Evolutionary conservation across 1,284 basidiomycete genomes (phyloP).

Genomic region (Xerocomus alliaceus): DNA sequence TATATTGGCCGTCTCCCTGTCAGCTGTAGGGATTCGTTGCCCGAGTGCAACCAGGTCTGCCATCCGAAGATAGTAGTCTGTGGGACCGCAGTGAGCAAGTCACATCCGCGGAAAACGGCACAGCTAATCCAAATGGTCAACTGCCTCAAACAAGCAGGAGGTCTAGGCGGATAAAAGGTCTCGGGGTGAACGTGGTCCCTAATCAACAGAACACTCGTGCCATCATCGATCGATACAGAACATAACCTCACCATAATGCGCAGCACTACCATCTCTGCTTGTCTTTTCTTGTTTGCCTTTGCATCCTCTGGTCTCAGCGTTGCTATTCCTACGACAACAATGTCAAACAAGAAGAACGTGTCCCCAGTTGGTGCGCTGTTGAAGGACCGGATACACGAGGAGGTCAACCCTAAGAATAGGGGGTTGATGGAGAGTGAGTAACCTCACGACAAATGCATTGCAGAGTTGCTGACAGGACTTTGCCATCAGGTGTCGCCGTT

Average conservation of each 20-base stretch:
- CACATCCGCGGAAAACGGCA: background rate
- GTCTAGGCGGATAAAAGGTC: background rate
- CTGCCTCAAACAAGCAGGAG: background rate
- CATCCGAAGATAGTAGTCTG: background rate
- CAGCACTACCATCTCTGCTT: slow-evolving; percentile 8
- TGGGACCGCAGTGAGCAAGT: background rate
- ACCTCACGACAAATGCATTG: background rate
- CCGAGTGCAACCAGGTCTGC: slow-evolving; percentile 2
- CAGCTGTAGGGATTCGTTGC: background rate
- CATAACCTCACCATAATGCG: slow-evolving; percentile 21
- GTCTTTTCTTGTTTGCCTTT: slow-evolving; percentile 20
- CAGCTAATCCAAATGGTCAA: background rate
- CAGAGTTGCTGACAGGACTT: slow-evolving; percentile 7
- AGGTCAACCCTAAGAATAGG: slow-evolving; percentile 18
- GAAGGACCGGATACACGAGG: slow-evolving; percentile 32
- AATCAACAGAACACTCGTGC: background rate
- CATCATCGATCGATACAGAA: background rate
- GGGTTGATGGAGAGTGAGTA: slow-evolving; percentile 6
- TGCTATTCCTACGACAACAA: background rate
- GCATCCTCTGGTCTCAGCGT: slow-evolving; percentile 20
- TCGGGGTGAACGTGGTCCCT: background rate
- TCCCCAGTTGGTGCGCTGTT: slow-evolving; percentile 16
- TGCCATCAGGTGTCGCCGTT: background rate
- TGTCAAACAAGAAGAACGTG: no score
- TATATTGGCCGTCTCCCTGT: background rate